Conservation (phyloP, 2,329 filamentous ascomycete species). For the Nigrospora sphaerica region DNA sequence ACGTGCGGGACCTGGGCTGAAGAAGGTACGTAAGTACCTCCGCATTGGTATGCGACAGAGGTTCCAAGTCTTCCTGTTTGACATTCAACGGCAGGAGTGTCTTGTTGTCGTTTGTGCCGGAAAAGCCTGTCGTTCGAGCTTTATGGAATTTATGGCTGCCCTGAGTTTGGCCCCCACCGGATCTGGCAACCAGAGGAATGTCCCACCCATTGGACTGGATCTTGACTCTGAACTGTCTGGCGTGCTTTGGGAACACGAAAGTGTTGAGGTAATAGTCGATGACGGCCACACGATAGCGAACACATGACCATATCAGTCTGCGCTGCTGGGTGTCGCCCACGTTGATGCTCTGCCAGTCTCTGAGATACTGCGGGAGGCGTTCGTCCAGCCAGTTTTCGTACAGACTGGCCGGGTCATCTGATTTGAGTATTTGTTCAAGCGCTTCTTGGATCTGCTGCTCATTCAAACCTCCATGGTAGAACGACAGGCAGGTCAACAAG, state of each 20-base stretch:
- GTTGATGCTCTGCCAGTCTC: constrained; percentile 51
- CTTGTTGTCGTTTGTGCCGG: constrained; percentile 62
- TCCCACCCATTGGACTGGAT: constrained; percentile 63
- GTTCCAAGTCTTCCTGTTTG: constrained; percentile 49
- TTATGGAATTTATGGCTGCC: constrained; percentile 6
- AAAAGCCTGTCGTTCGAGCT: constrained; percentile 57
- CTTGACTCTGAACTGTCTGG: constrained; percentile 57
- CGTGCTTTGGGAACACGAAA: constrained; percentile 58
- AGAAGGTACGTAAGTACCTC: constrained; percentile 47
- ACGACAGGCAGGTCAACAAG: constrained; percentile 53
- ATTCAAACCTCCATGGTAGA: constrained; percentile 56
- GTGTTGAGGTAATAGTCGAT: constrained; percentile 57
- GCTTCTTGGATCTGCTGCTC: constrained; percentile 38
- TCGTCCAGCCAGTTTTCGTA: constrained; percentile 44
- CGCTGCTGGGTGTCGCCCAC: constrained; percentile 47
- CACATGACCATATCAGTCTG: constrained; percentile 37
- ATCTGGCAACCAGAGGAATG: constrained; percentile 38
- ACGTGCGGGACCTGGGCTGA: constrained; percentile 21
- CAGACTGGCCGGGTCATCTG: constrained; percentile 47
- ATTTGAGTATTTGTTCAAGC: constrained; percentile 42
- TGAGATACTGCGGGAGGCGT: constrained; percentile 35
- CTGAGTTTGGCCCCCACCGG: neutral
- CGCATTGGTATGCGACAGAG: constrained; percentile 53
- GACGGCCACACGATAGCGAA: constrained; percentile 40
- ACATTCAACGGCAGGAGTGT: constrained; percentile 55